A percentile compares a stretch with the other conserved stretches of the same genome.
These are phyloP conservation scores for Sicyos edulis DNA, from an alignment of 306 rosid species.

Conservation along the genomic window DNA sequence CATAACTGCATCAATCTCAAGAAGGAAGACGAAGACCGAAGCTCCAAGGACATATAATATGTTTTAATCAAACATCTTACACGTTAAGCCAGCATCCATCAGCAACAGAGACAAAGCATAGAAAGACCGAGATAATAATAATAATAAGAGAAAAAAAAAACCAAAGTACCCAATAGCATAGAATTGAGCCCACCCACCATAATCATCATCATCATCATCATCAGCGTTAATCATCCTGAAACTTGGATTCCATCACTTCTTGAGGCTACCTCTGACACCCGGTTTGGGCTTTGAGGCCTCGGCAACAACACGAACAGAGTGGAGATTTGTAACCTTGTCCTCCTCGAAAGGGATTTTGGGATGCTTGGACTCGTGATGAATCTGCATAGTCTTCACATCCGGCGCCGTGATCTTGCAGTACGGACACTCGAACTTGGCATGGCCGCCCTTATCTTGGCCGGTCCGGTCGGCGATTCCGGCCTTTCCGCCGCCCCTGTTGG, in stretches of 20 bases:
- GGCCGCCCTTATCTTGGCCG: conserved; percentile 76
- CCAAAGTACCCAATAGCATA: conserved; percentile 14
- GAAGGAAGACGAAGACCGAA: not conserved
- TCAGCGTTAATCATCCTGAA: conserved; percentile 33
- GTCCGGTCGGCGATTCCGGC: conserved; percentile 69
- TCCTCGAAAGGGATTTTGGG: conserved; percentile 82
- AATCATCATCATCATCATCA: not conserved
- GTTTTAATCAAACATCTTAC: conserved; percentile 28
- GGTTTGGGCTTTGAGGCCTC: conserved; percentile 54
- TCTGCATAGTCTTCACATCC: conserved; percentile 86
- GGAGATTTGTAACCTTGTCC: conserved; percentile 49
- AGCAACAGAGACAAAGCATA: conserved; percentile 1
- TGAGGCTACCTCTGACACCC: conserved; percentile 81
- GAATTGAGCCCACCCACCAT: conserved; percentile 1
- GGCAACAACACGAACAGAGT: not conserved
- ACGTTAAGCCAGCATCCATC: conserved; percentile 14
- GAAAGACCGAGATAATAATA: not conserved
- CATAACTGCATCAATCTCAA: conserved; percentile 19
- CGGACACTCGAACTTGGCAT: conserved; percentile 94
- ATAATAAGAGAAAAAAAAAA: not conserved
- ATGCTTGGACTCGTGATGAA: conserved; percentile 86
- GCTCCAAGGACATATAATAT: conserved; percentile 13
- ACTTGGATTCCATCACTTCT: conserved; percentile 44
- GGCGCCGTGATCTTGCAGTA: conserved; percentile 88
- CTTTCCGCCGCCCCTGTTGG: conserved; percentile 95